Conservation (phyloP, 371 early-diverging fungal species). For the Syncephalis plumigaleata region DNA sequence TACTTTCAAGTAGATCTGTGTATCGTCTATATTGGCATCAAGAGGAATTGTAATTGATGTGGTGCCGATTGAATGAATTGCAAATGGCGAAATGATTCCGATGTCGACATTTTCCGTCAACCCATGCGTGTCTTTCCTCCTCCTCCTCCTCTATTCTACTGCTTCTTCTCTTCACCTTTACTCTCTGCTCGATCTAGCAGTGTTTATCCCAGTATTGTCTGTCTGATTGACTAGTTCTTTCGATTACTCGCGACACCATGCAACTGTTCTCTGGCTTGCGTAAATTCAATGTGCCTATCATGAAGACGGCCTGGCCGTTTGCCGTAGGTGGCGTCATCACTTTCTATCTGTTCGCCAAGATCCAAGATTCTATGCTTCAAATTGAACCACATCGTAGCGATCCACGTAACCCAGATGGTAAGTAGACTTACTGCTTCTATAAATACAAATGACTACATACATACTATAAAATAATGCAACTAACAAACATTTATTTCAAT, state of each 20-base stretch:
- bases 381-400: neutral
- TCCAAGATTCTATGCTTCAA: conserved; percentile 1
- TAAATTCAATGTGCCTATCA: neutral
- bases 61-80: too few species aligned
- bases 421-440: neutral
- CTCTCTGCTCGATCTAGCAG: too few species aligned
- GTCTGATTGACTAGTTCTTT: neutral
- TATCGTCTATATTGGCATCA: too few species aligned
- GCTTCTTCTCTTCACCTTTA: conserved; percentile 1
- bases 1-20: too few species aligned
- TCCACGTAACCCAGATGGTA: neutral
- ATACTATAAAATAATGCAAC: too few species aligned
- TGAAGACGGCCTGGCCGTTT: neutral
- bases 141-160: too few species aligned
- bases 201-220: too few species aligned
- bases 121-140: too few species aligned
- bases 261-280: neutral
- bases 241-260: neutral
- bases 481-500: neutral
- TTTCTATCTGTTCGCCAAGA: conserved; percentile 7
- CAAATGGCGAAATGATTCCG: too few species aligned
- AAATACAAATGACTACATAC: too few species aligned
- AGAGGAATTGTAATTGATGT: too few species aligned
- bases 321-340: neutral
- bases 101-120: too few species aligned